Base-by-base conservation (phyloP, 805 yeast species). In the Hagleromyces aurorensis region DNA sequence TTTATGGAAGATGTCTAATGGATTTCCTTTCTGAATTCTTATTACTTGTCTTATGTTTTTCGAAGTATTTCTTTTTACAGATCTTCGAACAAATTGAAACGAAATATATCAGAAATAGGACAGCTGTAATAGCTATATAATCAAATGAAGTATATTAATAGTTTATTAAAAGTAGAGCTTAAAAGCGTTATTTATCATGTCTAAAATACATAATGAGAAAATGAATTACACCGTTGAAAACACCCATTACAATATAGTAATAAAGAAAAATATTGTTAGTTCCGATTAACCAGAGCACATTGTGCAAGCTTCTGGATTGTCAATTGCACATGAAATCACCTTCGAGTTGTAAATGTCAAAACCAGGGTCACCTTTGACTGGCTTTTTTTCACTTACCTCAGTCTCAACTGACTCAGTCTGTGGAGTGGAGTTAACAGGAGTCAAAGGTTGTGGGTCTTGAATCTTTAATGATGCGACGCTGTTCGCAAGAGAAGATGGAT, bases 261-360 rank as follows among this genome's bases (percentile, higher is more conserved):
- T 8, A 22, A 15, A 29, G 7, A 20, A 11, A 12, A 11, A 22
- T 8, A 18, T n/a, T 7, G 16, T 25, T 7, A 16, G 10, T 14
- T 26, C 10, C 7, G 22, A 33, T 61, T 64, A 91, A 67, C 97
- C 97, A 37, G 97, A 89, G 69, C 98, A 91, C 97, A 91, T 91
- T 55, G 89, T 89, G 65, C 98, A 89, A 29, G 97, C 75, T 65
- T 84, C 97, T 36, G 96, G 96, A 66, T 91, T 89, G 59, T 82
- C 78, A 58, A 91, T 86, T 33, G 96, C 94, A 69, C 98, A 89
- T 19, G 96, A 96, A 62, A 89, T 76, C 19, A 82, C 97, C 62
- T 87, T 79, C 15, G 94, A 80, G 60, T 89, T 84, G 71, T 67
- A 91, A 47, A 89, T 89, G 57, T 89, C 95, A 13, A 62, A 57